These are phyloP conservation scores for Hypericum androsaemum DNA, from an alignment of 345 rosid genomes.

Conservation along the genomic window DNA sequence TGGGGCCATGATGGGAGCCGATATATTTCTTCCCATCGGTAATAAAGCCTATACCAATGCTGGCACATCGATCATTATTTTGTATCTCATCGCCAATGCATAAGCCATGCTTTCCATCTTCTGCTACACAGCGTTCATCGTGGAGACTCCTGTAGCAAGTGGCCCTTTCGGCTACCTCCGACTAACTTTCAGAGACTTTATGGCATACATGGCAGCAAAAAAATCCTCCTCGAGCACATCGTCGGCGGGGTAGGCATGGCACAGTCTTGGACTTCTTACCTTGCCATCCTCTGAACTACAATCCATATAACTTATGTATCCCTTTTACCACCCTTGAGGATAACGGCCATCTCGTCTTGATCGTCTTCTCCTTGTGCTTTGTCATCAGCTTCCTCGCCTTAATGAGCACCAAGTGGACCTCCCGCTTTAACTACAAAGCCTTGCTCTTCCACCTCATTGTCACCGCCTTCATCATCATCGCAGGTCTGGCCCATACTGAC, in stretches of 20 bases:
- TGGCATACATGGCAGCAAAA: slow-evolving; percentile 81
- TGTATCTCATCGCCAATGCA: no score
- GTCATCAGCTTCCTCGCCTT: slow-evolving; percentile 50
- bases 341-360: slow-evolving; percentile 63
- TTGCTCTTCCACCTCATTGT: slow-evolving; percentile 53
- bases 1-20: no score
- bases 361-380: slow-evolving; percentile 38
- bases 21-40: no score
- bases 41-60: no score
- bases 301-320: slow-evolving; percentile 56
- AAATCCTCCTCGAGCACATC: slow-evolving; percentile 62
- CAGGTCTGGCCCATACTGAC: slow-evolving; percentile 50
- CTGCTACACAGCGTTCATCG: no score
- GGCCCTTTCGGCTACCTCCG: slow-evolving; percentile 86
- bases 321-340: slow-evolving; percentile 31
- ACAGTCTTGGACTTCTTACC: slow-evolving; percentile 75
- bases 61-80: no score
- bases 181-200: slow-evolving; percentile 80
- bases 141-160: no score
- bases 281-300: slow-evolving; percentile 68
- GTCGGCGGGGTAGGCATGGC: slow-evolving; percentile 71
- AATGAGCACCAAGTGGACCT: slow-evolving; percentile 64
- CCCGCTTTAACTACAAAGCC: slow-evolving; percentile 62
- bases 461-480: slow-evolving; percentile 60
- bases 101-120: no score